Evolutionary conservation across 495 filamentous ascomycete species (phyloP), one percentile per base, ranked within the genome.

Genomic region (Penicillium canescens): DNA sequence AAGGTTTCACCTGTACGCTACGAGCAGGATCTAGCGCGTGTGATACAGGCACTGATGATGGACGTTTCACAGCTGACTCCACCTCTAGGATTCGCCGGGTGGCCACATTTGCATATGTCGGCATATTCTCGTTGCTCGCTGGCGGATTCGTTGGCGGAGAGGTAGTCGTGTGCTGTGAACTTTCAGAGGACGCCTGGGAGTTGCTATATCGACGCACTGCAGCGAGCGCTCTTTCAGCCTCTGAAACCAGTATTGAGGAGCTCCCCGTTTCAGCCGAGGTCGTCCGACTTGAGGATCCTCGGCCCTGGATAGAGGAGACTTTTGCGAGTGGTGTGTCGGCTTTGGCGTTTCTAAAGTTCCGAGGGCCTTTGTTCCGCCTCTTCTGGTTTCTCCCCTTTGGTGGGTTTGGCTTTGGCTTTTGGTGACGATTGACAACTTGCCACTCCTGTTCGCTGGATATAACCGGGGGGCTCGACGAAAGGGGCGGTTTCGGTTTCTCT

Each of bases 181-280:
- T 44, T 46, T 66, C 55, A 37, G 50, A 33, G 28, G 54, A 53
- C 16, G 55, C 34, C 12, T 74, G 66, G 9, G 70, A 62, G 33
- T 45, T 48, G 43, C 68, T 78, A 10, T 59, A 62, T 12, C 67
- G 56, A 20, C 76, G 73, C 13, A 79, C 70, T 1, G 75, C 68
- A 2, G 69, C 58, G 4, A 81, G 60, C 4, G 72, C 68, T 42
- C 52, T 57, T 34, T 73, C 67, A 0, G 78, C 76, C 13, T 63
- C 69, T 0, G 71, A 70, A 12, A 62, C 46, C 4, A 71, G 52
- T n/a, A 57, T 50, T 39, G 68, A 66, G 21, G 57, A 66, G 11
- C 56, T 59, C 10, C 57, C 46, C 6, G 43, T 42, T 34, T 66
- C 59, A 2, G 47, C 51, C 33, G 52, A 38, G 6, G 55, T 26